These are phyloP conservation scores for Sclerotinia borealis DNA, from an alignment of 2,329 filamentous ascomycete species.

Conservation along the genomic window DNA sequence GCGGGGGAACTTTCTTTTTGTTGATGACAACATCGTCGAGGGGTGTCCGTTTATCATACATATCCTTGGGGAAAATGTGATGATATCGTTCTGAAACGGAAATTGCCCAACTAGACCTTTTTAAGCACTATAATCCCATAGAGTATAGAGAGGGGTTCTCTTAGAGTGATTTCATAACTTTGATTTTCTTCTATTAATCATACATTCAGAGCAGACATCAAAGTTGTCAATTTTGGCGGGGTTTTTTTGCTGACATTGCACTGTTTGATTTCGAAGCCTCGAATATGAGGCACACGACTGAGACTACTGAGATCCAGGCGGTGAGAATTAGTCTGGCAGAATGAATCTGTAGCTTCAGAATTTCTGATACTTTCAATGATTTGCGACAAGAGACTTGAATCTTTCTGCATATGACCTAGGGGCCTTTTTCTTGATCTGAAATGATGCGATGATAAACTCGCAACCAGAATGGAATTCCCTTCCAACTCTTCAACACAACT, in stretches of 20 bases:
- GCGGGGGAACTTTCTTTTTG: too few species aligned
- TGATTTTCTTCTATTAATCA: too few species aligned
- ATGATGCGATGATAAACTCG: background rate
- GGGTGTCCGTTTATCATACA: too few species aligned
- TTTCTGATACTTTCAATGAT: background rate
- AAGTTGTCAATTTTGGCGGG: background rate
- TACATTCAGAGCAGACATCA: too few species aligned
- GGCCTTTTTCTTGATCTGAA: background rate
- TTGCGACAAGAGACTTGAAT: background rate
- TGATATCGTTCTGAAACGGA: too few species aligned
- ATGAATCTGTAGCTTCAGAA: background rate
- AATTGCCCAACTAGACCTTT: too few species aligned
- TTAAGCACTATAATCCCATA: too few species aligned
- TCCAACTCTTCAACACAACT: slow-evolving; percentile 48
- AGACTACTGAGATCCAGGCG: background rate
- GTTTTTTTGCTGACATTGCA: too few species aligned
- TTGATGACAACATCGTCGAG: too few species aligned
- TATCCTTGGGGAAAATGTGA: too few species aligned
- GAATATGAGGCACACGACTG: background rate
- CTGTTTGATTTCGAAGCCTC: background rate
- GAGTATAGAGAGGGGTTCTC: too few species aligned
- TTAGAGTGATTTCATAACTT: too few species aligned
- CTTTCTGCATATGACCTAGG: background rate
- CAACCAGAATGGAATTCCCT: slow-evolving; percentile 35
- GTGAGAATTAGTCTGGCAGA: background rate